Evolutionary conservation across 768 basidiomycete species (phyloP), one percentile per base, ranked within the genome.

Genomic region (Lactarius trivialis): DNA sequence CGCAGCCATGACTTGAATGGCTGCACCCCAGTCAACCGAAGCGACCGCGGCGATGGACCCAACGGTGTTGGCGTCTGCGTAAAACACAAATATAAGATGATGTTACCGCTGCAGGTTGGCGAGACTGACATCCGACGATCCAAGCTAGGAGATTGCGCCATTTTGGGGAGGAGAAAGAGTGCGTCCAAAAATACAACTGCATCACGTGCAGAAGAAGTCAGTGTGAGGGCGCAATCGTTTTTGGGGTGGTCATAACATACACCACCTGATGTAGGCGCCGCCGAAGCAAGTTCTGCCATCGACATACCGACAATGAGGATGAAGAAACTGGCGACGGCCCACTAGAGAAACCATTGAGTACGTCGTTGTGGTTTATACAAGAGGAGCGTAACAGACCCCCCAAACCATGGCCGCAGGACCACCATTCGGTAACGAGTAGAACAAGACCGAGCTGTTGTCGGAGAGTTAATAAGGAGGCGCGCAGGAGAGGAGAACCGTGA

Each of bases 201-300:
- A n/a, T 8, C 43, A n/a, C 7, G 36, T 54, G 48, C 19, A 52
- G 4, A 37, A n/a, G n/a, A n/a, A 4, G 28, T 56, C 3, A 14
- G 24, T 34, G 26, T 15, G 39, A 14, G 21, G 26, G 2, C 7
- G 34, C 2, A 5, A 51, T 15, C 17, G 4, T 5, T n/a, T 24
- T 55, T n/a, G n/a, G n/a, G 5, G 11, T 33, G 7, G 9, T 48
- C n/a, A 57, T 49, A 55, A 68, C 77, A 37, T 67, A 85, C 84
- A 17, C 87, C 87, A 65, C 86, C 86, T 24, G 86, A 87, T 2
- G 88, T 89, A 4, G 87, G 88, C 3, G 84, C 85, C 4, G 85
- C 83, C 26, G 84, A 86, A 2, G 81, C 86, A 12, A 88, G 76
- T 67, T 89, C 86, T 1, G 82, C 86, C 81, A 91, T 82, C 24